Evolutionary conservation across 192 early-diverging fungal genomes (phyloP).

Genomic region (Gorgonomyces haynaldii): DNA sequence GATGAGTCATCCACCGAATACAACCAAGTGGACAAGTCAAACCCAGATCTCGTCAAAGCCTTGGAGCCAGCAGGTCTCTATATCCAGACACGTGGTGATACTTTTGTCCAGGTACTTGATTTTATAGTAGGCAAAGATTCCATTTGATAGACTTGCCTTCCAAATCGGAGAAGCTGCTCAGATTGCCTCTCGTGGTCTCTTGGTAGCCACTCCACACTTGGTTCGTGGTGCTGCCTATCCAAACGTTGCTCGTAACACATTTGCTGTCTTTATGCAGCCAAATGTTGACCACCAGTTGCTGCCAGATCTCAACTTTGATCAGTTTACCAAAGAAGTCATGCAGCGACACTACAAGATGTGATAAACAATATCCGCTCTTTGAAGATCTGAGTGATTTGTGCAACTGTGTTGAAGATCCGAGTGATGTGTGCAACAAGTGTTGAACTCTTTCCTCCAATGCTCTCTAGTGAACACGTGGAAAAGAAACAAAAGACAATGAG

Average conservation of each 20-base stretch:
- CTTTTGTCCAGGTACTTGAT: conserved; percentile 26
- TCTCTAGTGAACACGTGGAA: too few relatives aligned
- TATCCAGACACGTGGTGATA: conserved; percentile 36
- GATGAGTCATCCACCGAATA: conserved; percentile 22
- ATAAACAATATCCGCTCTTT: neutral
- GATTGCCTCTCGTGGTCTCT: conserved; percentile 29
- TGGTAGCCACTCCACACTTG: conserved; percentile 57
- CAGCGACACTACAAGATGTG: conserved; percentile 11
- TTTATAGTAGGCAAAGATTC: conserved; percentile 24
- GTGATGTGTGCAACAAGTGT: too few relatives aligned
- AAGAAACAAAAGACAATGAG: neutral
- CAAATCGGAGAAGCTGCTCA: conserved; percentile 58
- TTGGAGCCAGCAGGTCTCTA: conserved; percentile 44
- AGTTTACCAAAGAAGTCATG: conserved; percentile 35
- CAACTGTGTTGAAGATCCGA: too few relatives aligned
- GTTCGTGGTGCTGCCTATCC: conserved; percentile 41
- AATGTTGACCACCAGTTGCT: conserved; percentile 28
- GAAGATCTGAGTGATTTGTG: too few relatives aligned
- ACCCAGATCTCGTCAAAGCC: conserved; percentile 20
- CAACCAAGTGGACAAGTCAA: conserved; percentile 11
- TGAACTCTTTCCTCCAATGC: too few relatives aligned
- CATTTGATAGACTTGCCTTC: conserved; percentile 50
- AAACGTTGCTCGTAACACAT: conserved; percentile 47
- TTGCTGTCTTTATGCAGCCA: conserved; percentile 66
- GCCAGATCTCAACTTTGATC: conserved; percentile 28